These are phyloP conservation scores for Coemansia sp. DNA, from an alignment of 192 early-diverging fungal genomes.

Conservation along the genomic window DNA sequence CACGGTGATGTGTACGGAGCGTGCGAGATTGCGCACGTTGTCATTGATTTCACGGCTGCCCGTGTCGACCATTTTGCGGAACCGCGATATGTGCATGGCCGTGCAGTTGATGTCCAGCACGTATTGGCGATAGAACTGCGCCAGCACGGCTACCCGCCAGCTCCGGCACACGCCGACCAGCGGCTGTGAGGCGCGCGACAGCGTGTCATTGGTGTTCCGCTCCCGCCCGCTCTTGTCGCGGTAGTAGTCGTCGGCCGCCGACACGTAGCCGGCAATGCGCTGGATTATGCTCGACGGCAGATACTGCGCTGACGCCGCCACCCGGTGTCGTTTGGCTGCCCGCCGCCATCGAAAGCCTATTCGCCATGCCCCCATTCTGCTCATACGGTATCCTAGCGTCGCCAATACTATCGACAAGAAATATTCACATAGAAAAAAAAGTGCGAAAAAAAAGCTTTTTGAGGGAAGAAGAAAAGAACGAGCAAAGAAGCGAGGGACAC, in stretches of 20 bases:
- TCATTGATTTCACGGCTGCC: conserved; percentile 19
- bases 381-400: too few species aligned
- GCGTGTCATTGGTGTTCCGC: conserved; percentile 16
- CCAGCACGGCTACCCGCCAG: conserved; percentile 32
- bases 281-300: conserved; percentile 36
- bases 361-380: neutral
- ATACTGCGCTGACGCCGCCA: conserved; percentile 16
- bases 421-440: too few species aligned
- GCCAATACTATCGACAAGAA: too few species aligned
- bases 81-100: conserved; percentile 22
- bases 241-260: conserved; percentile 10
- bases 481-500: too few species aligned
- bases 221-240: neutral
- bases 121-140: conserved; percentile 35
- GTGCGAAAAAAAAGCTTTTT: too few species aligned
- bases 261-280: conserved; percentile 28
- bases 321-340: neutral
- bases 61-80: conserved; percentile 21
- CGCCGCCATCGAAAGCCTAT: neutral
- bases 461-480: too few species aligned
- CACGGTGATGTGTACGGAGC: conserved; percentile 24
- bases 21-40: conserved; percentile 24
- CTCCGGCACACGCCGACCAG: conserved; percentile 29
- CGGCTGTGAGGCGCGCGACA: conserved; percentile 13
- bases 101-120: conserved; percentile 35